A percentile compares a stretch with the other conserved stretches of the same genome.
Conservation (phyloP, 139 green algal genomes). For the Monoraphidium neglectum region DNA sequence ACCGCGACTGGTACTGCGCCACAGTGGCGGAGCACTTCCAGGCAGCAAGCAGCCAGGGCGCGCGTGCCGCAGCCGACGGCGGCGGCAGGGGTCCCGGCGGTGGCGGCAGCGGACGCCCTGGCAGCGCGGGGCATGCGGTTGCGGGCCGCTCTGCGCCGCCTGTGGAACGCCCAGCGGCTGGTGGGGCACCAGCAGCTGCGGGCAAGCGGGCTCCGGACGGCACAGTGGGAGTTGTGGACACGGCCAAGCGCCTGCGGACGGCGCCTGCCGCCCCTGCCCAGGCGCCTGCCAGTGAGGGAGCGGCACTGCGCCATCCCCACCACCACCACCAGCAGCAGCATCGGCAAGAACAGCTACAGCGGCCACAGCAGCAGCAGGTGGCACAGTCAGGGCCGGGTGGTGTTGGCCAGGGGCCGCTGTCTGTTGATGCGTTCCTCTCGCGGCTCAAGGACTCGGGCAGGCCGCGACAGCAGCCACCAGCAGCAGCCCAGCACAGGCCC, state of each 20-base stretch:
- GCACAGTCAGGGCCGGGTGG: too few species aligned
- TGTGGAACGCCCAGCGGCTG: background rate
- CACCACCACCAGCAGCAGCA: background rate
- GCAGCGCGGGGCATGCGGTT: background rate
- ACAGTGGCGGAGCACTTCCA: slow-evolving; percentile 32
- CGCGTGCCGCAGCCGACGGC: background rate
- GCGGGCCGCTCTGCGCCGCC: too few species aligned
- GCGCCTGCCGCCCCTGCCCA: background rate
- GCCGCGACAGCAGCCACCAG: background rate
- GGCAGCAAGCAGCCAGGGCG: background rate
- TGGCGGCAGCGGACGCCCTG: background rate
- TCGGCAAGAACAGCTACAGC: background rate
- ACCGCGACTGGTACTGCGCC: slow-evolving; percentile 46
- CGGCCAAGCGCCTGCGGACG: too few species aligned
- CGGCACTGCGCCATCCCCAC: background rate
- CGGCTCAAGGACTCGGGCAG: background rate
- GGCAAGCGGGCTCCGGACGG: background rate
- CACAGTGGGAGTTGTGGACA: background rate
- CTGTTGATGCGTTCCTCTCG: background rate
- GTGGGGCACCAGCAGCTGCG: background rate
- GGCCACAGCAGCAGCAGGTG: slow-evolving; percentile 5
- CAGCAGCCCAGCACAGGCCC: background rate
- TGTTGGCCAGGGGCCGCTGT: too few species aligned
- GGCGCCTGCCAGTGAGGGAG: background rate
- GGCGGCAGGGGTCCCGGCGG: background rate